Evolutionary conservation across 208 protist genomes (phyloP).

Genomic region (Leishmania arabica): DNA sequence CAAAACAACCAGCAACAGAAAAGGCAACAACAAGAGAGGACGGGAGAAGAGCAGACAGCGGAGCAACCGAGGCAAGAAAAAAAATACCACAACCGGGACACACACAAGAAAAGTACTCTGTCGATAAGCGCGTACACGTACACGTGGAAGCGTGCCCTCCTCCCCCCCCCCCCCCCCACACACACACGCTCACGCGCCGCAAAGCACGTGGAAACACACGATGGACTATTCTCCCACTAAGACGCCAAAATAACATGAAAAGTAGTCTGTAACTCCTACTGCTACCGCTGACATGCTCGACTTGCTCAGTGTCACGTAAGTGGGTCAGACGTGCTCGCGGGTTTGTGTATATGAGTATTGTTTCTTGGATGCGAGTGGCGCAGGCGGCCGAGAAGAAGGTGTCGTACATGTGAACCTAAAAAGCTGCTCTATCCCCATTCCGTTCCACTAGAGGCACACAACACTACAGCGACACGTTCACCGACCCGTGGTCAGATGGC

Average conservation of each 20-base stretch:
- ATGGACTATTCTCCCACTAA: not conserved
- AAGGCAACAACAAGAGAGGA: not conserved
- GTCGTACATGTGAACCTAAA: not conserved
- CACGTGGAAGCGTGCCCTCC: not conserved
- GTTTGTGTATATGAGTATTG: not conserved
- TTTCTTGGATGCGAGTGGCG: not conserved
- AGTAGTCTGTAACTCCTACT: not conserved
- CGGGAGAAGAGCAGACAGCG: not conserved
- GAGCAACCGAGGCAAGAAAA: not conserved
- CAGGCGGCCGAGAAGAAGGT: not conserved
- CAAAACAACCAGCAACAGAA: not conserved
- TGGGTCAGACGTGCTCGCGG: not conserved
- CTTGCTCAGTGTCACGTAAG: not conserved
- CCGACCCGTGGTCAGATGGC: not conserved
- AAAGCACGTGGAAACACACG: not conserved
- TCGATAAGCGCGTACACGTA: not conserved
- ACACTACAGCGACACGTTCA: not conserved
- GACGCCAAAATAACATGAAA: not conserved
- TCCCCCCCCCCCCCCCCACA: not conserved
- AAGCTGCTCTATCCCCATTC: not conserved
- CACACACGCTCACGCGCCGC: not conserved
- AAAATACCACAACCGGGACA: not conserved
- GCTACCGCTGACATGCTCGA: not conserved
- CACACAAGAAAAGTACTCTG: not conserved
- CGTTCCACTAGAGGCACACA: not conserved